Conservation (phyloP, 1,139 yeast species). For the Debaryomycetaceae sp. region DNA sequence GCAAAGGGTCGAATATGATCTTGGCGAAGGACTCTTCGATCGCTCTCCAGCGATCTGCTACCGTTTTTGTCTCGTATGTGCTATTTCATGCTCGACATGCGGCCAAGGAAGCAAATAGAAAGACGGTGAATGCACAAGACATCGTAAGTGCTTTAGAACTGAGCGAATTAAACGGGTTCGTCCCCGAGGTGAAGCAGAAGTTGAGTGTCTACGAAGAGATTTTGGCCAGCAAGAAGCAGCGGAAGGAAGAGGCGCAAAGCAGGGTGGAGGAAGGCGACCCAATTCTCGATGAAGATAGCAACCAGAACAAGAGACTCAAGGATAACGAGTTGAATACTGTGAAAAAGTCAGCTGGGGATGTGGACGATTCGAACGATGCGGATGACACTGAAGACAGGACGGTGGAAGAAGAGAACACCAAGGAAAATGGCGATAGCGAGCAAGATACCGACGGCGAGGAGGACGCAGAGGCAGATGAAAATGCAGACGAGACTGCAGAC, state of each 20-base stretch:
- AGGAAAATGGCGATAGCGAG: constrained; percentile 8
- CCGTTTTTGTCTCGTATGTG: constrained; percentile 68
- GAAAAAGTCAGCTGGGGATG: constrained; percentile 7
- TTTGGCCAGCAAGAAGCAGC: constrained; percentile 37
- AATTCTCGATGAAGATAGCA: constrained; percentile 4
- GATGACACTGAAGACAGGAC: constrained; percentile 13
- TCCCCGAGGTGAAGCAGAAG: constrained; percentile 52
- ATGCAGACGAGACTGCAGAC: constrained; percentile 12
- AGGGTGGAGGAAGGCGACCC: constrained; percentile 4
- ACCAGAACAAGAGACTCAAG: constrained; percentile 14
- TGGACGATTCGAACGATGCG: constrained; percentile 12
- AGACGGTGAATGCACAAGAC: constrained; percentile 66
- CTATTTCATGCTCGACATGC: constrained; percentile 59
- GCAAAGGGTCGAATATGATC: constrained; percentile 32
- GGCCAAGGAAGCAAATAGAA: constrained; percentile 52
- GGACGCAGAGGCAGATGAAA: constrained; percentile 14
- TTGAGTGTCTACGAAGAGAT: constrained; percentile 42
- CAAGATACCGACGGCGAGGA: constrained; percentile 9
- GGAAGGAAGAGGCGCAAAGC: constrained; percentile 22
- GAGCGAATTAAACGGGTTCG: constrained; percentile 53
- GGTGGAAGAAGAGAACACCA: constrained; percentile 9
- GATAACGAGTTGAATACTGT: constrained; percentile 10
- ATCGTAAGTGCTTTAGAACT: constrained; percentile 55
- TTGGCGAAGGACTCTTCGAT: constrained; percentile 62
- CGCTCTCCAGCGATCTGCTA: constrained; percentile 69